A percentile compares a stretch with the other conserved stretches of the same genome.
Conservation (phyloP, 2,329 filamentous ascomycete genomes). For the Botrytis hyacinthi region DNA sequence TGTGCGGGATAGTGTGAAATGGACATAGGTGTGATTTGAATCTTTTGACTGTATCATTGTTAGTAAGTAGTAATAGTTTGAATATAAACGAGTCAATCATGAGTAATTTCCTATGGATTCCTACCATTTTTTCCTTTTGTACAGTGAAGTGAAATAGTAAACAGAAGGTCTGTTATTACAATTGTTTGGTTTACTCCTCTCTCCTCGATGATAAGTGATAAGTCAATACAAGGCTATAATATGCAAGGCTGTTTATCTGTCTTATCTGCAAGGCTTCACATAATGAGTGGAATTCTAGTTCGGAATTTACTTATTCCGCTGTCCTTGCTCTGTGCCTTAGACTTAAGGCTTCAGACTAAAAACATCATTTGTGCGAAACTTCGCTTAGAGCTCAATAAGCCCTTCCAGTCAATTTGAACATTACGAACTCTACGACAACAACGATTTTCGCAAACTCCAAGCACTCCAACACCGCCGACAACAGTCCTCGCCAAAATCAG, state of each 20-base stretch:
- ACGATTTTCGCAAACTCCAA: slow-evolving; percentile 14
- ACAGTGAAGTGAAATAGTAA: neutral
- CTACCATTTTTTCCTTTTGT: slow-evolving; percentile 9
- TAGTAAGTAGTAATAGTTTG: neutral
- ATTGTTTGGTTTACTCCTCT: neutral
- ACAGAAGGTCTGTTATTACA: neutral
- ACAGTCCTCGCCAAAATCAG: slow-evolving; percentile 32
- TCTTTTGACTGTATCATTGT: slow-evolving; percentile 54
- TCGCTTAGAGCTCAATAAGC: slow-evolving; percentile 18
- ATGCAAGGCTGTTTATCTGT: neutral
- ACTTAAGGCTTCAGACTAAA: neutral
- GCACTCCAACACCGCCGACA: slow-evolving; percentile 21
- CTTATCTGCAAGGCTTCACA: neutral
- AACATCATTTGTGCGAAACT: slow-evolving; percentile 17
- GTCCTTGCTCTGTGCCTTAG: rapidly evolving
- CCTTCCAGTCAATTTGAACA: slow-evolving; percentile 7
- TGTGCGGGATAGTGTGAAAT: slow-evolving; percentile 69
- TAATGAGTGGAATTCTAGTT: too few species aligned
- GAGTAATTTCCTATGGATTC: neutral
- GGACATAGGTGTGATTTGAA: slow-evolving; percentile 70
- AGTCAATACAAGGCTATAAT: neutral
- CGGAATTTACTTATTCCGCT: neutral
- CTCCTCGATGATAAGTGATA: neutral
- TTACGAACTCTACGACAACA: slow-evolving; percentile 15
- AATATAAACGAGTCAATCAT: neutral